These are phyloP conservation scores for peach (Prunus persica) DNA, from an alignment of 306 rosid species.

Conservation along the genomic window DNA sequence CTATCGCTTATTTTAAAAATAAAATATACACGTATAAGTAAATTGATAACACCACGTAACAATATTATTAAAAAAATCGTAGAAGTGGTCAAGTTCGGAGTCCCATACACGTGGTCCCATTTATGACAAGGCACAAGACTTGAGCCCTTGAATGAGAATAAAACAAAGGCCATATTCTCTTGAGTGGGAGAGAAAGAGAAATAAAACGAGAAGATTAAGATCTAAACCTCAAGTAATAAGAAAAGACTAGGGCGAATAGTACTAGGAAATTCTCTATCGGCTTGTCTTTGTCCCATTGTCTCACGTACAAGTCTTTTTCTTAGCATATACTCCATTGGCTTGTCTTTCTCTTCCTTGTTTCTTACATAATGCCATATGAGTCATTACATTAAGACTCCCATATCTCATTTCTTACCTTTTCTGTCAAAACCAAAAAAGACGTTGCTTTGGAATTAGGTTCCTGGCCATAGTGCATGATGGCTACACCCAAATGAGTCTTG, in stretches of 20 bases:
- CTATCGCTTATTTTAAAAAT: too few species aligned
- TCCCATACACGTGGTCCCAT: not conserved
- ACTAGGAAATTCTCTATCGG: not conserved
- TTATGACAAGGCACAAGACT: not conserved
- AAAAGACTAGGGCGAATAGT: not conserved
- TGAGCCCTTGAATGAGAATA: not conserved
- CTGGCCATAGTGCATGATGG: not conserved
- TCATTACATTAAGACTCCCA: not conserved
- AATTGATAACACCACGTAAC: too few species aligned
- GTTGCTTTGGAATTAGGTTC: not conserved
- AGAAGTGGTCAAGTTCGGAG: not conserved
- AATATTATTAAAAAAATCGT: too few species aligned
- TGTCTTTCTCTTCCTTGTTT: not conserved
- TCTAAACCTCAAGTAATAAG: not conserved
- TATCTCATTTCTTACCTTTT: not conserved
- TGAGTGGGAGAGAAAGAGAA: not conserved
- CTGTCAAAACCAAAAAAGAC: not conserved
- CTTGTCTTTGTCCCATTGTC: not conserved
- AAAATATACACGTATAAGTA: too few species aligned
- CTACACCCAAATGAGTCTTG: not conserved
- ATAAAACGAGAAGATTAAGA: not conserved
- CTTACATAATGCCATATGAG: not conserved
- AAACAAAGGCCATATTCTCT: not conserved
- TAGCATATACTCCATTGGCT: not conserved
- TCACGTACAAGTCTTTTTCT: not conserved